These are phyloP conservation scores for Coleophoma crateriformis DNA, from an alignment of 2,329 filamentous ascomycete species.

Conservation along the genomic window DNA sequence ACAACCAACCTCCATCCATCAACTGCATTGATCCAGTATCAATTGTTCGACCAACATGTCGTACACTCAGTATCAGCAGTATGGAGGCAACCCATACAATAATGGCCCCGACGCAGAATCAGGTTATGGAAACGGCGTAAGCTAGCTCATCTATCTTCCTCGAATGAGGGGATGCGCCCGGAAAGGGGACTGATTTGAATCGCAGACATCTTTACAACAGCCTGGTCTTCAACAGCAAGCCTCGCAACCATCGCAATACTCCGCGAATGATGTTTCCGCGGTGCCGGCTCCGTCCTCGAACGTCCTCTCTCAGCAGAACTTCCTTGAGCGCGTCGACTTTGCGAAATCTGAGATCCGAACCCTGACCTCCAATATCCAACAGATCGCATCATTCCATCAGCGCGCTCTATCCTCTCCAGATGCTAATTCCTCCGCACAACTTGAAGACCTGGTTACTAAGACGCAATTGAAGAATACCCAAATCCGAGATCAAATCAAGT, in stretches of 20 bases:
- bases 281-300: slow-evolving; percentile 20
- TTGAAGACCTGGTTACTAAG: slow-evolving; percentile 60
- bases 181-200: background rate
- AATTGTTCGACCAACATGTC: slow-evolving; percentile 45
- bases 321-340: slow-evolving; percentile 60
- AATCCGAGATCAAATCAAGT: slow-evolving; percentile 75
- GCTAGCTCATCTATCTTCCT: slow-evolving; percentile 1
- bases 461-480: slow-evolving; percentile 69
- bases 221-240: slow-evolving; percentile 18
- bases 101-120: slow-evolving; percentile 38
- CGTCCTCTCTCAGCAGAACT: slow-evolving; percentile 58
- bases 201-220: slow-evolving; percentile 10
- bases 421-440: slow-evolving; percentile 39
- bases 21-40: slow-evolving; percentile 8
- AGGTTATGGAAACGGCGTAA: slow-evolving; percentile 23
- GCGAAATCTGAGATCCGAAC: slow-evolving; percentile 63
- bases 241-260: slow-evolving; percentile 19
- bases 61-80: slow-evolving; percentile 53
- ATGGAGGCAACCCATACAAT: slow-evolving; percentile 53
- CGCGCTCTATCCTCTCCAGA: slow-evolving; percentile 64
- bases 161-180: background rate
- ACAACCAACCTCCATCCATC: background rate
- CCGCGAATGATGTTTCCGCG: slow-evolving; percentile 17
- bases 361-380: slow-evolving; percentile 60
- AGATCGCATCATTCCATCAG: slow-evolving; percentile 67